Evolutionary conservation across 768 basidiomycete genomes (phyloP), one percentile per base, ranked within the genome.

Genomic region (Rubroboletus pulcherrimus): DNA sequence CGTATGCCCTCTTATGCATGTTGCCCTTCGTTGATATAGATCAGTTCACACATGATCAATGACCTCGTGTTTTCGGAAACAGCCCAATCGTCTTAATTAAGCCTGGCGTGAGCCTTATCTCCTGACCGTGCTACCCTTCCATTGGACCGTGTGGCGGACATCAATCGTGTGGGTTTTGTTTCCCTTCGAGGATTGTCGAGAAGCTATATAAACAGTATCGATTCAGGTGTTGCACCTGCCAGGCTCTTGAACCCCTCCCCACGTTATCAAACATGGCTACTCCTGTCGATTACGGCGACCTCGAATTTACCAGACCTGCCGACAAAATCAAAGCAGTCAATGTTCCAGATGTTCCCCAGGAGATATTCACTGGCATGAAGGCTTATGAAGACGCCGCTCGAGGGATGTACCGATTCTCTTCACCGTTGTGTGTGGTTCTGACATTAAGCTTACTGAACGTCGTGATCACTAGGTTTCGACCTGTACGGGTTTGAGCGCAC

Each of bases 241-340:
- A 14, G 26, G 54, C 15, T 35, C 34, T 39, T 43, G 41, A 26
- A 3, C 35, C 6, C 47, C 30, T 47, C 42, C 38, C 43, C 51
- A 47, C 33, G 14, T 54, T 33, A 14, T 46, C 43, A 19, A 48
- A 5, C 51, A 71, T 71, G 67, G 12, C 56, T 8, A n/a, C 31
- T 37, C 57, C 60, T 17, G 38, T 70, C 37, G 64, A 74, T 39
- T 73, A 72, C 51, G 60, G 63, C 15, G 59, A 69, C 42, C 67
- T 75, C 35, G 52, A 71, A 35, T 76, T 68, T 46, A 68, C 72
- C n/a, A 63, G 71, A 45, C 74, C 75, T 0, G 72, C 72, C 5
- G 60, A 66, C 34, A 71, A 73, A 42, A 74, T 77, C 58, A 77
- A 78, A 52, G 70, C 73, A 0, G 63, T 77, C 52, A 71, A 74